phyloP scores from a whole-genome alignment of 2,329 filamentous ascomycete genomes.

The Aspergillus chevalieri region DNA sequence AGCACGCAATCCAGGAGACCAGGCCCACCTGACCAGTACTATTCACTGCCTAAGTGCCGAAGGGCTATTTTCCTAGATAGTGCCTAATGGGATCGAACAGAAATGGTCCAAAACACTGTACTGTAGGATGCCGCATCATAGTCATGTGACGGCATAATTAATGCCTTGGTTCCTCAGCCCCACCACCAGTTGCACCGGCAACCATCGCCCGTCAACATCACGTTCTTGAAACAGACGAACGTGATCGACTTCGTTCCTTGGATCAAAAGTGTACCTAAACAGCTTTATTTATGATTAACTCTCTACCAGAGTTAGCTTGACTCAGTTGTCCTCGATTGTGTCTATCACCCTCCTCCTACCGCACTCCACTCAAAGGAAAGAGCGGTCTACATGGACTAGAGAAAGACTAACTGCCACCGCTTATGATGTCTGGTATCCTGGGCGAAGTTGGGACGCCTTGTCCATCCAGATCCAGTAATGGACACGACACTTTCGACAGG shows the following conservation, averaged over 20 bases:
- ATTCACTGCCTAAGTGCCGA: too few species aligned
- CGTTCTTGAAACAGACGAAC: background rate
- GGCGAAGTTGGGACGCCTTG: slow-evolving; percentile 29
- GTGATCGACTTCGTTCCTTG: background rate
- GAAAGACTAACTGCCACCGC: background rate
- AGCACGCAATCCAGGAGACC: too few species aligned
- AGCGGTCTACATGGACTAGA: background rate
- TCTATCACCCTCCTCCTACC: too few species aligned
- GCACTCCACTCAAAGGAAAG: too few species aligned
- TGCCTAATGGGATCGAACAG: too few species aligned
- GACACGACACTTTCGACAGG: slow-evolving; percentile 16
- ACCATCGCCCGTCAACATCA: background rate
- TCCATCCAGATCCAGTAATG: slow-evolving; percentile 18
- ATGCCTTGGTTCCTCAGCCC: too few species aligned
- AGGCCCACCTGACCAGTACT: too few species aligned
- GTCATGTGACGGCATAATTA: too few species aligned
- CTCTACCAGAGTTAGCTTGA: too few species aligned
- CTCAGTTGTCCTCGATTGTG: background rate
- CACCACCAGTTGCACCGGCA: background rate
- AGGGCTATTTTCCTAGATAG: too few species aligned
- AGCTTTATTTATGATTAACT: background rate
- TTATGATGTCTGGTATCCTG: slow-evolving; percentile 20
- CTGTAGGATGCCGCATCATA: too few species aligned
- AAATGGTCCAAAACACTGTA: too few species aligned
- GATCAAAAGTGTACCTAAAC: background rate